A percentile compares a stretch with the other conserved stretches of the same genome.
Conservation (phyloP, 2,329 filamentous ascomycete species). For the Didymellaceae sp. region DNA sequence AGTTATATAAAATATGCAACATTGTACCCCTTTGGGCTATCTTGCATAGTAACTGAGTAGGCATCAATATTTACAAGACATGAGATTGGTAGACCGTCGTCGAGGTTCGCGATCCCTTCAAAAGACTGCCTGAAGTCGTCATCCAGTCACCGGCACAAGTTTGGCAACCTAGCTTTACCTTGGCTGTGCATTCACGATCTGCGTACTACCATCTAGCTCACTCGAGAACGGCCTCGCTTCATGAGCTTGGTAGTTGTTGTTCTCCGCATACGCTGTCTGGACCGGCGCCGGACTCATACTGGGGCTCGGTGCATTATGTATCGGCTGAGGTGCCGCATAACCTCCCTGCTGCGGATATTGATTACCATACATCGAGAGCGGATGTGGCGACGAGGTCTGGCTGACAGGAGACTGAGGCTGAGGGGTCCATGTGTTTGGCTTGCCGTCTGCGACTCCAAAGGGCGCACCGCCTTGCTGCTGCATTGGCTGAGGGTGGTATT, state of each 20-base stretch:
- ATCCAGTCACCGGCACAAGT: too few relatives aligned
- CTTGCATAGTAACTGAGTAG: too few relatives aligned
- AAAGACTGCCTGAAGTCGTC: too few relatives aligned
- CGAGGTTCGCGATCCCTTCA: too few relatives aligned
- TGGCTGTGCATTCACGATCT: not conserved
- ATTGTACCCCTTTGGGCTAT: too few relatives aligned
- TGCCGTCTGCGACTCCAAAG: slow-evolving; percentile 23
- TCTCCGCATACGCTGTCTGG: slow-evolving; percentile 19
- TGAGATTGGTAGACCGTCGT: too few relatives aligned
- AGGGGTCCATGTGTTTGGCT: slow-evolving; percentile 25
- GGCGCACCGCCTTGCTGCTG: slow-evolving; percentile 27
- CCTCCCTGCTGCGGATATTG: slow-evolving; percentile 26
- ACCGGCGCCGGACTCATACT: slow-evolving; percentile 18
- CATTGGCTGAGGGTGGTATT: slow-evolving; percentile 28
- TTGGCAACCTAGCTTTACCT: not conserved
- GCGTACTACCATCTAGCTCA: slow-evolving; percentile 25
- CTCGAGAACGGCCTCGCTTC: slow-evolving; percentile 28
- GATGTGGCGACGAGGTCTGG: slow-evolving; percentile 11
- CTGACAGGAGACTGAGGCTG: slow-evolving; percentile 21
- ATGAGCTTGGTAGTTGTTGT: slow-evolving; percentile 9
- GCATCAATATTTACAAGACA: too few relatives aligned
- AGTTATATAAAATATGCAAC: too few relatives aligned
- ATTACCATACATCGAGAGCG: not conserved
- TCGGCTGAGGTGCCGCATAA: slow-evolving; percentile 11
- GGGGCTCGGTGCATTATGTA: slow-evolving; percentile 20